A percentile compares a stretch with the other conserved stretches of the same genome.
Evolutionary conservation across 2,329 filamentous ascomycete species (phyloP).

Genomic region (Phaeosphaeriaceae sp.): DNA sequence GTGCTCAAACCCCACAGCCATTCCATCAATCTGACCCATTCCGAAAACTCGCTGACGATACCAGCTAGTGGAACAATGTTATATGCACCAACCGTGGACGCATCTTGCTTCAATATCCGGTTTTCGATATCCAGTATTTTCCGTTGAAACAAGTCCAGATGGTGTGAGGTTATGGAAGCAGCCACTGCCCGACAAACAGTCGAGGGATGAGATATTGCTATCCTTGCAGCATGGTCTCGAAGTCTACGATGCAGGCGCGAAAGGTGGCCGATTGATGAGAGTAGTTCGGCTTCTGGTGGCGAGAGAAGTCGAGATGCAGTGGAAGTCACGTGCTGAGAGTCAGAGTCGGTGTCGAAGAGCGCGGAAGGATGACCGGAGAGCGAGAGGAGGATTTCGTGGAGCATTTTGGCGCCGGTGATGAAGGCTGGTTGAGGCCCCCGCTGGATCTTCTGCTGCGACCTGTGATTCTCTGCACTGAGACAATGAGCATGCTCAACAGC

Average conservation of each 20-base stretch:
- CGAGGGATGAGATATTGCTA: constrained; percentile 75
- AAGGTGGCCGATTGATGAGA: constrained; percentile 77
- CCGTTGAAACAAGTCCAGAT: constrained; percentile 80
- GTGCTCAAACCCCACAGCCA: constrained; percentile 81
- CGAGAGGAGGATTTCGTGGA: constrained; percentile 97
- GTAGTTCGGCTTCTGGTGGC: constrained; percentile 81
- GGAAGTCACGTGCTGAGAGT: constrained; percentile 45
- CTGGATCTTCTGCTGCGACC: constrained; percentile 16
- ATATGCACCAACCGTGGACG: constrained; percentile 84
- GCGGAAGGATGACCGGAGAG: constrained; percentile 93
- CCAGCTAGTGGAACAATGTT: constrained; percentile 91
- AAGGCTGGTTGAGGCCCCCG: constrained; percentile 6
- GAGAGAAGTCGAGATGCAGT: constrained; percentile 62
- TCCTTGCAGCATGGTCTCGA: constrained; percentile 69
- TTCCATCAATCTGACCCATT: constrained; percentile 82
- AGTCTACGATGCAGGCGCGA: constrained; percentile 79
- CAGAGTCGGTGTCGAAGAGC: constrained; percentile 69
- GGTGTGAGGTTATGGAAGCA: constrained; percentile 74
- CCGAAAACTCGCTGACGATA: constrained; percentile 83
- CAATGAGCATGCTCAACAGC: constrained; percentile 43
- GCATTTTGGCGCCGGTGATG: constrained; percentile 66
- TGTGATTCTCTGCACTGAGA: constrained; percentile 33
- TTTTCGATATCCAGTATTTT: constrained; percentile 87
- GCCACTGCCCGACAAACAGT: constrained; percentile 88
- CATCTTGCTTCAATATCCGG: constrained; percentile 76